phyloP scores from a whole-genome alignment of 75 land plant species.

The Pinus taeda region DNA sequence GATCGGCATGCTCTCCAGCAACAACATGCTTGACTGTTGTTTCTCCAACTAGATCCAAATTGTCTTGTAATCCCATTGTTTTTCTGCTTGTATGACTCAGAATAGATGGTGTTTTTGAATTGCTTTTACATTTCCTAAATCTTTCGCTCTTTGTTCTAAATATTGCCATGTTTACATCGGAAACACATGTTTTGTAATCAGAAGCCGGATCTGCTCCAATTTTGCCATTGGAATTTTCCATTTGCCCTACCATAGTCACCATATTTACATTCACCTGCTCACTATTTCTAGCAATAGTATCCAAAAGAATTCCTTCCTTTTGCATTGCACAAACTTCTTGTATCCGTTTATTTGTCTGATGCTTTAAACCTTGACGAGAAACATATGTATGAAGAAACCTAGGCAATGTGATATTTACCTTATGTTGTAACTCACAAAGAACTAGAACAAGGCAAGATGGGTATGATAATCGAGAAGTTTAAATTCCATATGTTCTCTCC shows the following conservation, averaged over 20 bases:
- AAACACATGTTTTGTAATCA: constrained; percentile 3
- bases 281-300: background rate
- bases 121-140: background rate
- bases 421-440: constrained; percentile 9
- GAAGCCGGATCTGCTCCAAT: background rate
- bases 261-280: background rate
- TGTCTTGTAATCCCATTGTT: background rate
- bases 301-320: background rate
- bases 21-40: background rate
- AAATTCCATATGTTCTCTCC: constrained; percentile 9
- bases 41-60: background rate
- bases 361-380: constrained; percentile 5
- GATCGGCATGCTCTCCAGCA: background rate
- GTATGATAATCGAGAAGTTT: background rate
- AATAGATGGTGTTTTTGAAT: background rate
- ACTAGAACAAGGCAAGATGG: constrained; percentile 9
- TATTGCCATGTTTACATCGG: background rate
- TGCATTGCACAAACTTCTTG: background rate
- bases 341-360: constrained; percentile 1
- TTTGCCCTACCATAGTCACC: background rate
- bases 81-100: background rate
- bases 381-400: constrained; percentile 11
- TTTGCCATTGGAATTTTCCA: background rate
- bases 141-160: background rate
- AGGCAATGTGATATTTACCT: constrained; percentile 7